Percentiles rank a stretch among this genome's conserved stretches.
These are phyloP conservation scores for Lentinula detonsa DNA, from an alignment of 768 basidiomycete genomes.

Conservation along the genomic window DNA sequence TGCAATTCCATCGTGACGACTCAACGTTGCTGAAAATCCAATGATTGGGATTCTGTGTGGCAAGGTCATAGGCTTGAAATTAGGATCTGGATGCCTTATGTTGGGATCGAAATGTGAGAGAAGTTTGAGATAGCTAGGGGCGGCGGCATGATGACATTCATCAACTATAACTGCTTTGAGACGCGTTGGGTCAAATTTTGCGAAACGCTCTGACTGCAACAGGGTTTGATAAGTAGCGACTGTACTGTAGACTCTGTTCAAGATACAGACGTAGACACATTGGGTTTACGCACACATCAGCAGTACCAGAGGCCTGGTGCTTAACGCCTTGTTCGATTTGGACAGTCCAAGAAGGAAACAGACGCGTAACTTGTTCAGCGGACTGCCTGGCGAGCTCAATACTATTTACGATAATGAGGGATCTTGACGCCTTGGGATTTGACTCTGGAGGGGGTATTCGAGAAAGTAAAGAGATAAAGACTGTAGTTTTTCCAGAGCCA, in stretches of 20 bases:
- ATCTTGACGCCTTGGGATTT: slow-evolving; percentile 41
- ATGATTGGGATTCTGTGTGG: slow-evolving; percentile 69
- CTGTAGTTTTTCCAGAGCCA: slow-evolving; percentile 85
- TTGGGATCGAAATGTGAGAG: slow-evolving; percentile 75
- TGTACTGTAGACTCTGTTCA: slow-evolving; percentile 40
- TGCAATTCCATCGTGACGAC: slow-evolving; percentile 84
- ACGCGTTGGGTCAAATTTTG: slow-evolving; percentile 64
- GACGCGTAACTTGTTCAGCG: slow-evolving; percentile 56
- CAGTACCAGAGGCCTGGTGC: slow-evolving; percentile 68
- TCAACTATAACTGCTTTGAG: slow-evolving; percentile 82
- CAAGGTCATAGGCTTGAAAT: slow-evolving; percentile 28
- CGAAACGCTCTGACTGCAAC: slow-evolving; percentile 51
- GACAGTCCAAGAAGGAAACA: slow-evolving; percentile 71
- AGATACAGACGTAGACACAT: neutral
- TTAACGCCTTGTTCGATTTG: slow-evolving; percentile 89
- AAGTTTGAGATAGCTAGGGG: slow-evolving; percentile 78
- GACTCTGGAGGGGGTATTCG: slow-evolving; percentile 43
- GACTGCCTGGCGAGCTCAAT: slow-evolving; percentile 88
- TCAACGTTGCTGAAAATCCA: slow-evolving; percentile 95
- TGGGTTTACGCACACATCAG: slow-evolving; percentile 66
- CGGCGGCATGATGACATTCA: slow-evolving; percentile 94
- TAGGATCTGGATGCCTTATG: slow-evolving; percentile 49
- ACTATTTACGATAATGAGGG: slow-evolving; percentile 84
- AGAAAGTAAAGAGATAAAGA: slow-evolving; percentile 80
- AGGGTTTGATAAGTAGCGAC: slow-evolving; percentile 90